Percentiles rank a stretch among this genome's conserved stretches.
These are phyloP conservation scores for Tilletia indica DNA, from an alignment of 1,284 basidiomycete genomes.

Conservation along the genomic window DNA sequence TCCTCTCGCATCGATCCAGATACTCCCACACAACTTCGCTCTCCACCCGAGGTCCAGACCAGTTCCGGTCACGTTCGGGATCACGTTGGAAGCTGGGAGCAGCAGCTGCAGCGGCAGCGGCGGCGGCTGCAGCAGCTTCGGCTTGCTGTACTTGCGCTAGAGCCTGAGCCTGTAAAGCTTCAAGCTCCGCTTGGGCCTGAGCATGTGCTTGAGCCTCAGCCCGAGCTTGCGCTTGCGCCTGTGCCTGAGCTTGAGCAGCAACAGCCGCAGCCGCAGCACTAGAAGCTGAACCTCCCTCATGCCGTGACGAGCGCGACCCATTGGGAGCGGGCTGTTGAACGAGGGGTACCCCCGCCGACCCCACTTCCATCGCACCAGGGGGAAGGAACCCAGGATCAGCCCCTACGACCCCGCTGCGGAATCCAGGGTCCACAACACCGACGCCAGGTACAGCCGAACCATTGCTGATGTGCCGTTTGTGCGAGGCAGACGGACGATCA, in stretches of 20 bases:
- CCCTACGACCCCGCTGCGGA: too few species aligned
- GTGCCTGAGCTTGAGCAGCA: not conserved
- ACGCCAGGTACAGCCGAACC: too few species aligned
- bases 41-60: conserved; percentile 48
- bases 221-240: not conserved
- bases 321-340: too few species aligned
- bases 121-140: conserved; percentile 1
- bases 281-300: not conserved
- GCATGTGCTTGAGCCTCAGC: conserved; percentile 14
- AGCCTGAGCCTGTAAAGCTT: conserved; percentile 29
- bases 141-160: conserved; percentile 12
- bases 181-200: conserved; percentile 25
- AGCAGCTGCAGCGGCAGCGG: conserved; percentile 28
- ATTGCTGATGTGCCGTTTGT: too few species aligned
- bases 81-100: conserved; percentile 18
- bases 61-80: conserved; percentile 28
- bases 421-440: too few species aligned
- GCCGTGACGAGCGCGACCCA: too few species aligned
- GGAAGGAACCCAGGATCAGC: too few species aligned
- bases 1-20: conserved; percentile 46
- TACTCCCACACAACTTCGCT: conserved; percentile 53
- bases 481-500: not conserved
- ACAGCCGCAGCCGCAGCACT: not conserved
- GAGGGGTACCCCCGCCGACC: too few species aligned
- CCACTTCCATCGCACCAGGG: too few species aligned